phyloP scores from a whole-genome alignment of 139 green algal species.

The Yamagishiella unicocca region DNA sequence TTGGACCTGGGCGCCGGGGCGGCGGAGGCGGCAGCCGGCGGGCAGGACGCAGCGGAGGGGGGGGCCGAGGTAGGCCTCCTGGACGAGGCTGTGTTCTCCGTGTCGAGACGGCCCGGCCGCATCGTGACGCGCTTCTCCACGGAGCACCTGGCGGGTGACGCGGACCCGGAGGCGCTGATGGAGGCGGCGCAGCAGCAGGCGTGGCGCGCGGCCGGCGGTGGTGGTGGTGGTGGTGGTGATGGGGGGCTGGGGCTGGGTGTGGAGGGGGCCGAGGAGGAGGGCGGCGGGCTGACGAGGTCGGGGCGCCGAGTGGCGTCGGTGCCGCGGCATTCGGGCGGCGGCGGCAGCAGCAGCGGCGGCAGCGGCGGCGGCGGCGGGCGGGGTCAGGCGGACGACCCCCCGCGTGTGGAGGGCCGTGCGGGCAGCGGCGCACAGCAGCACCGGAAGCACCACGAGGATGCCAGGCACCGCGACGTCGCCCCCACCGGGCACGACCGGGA shows the following conservation, averaged over 20 bases:
- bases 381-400: no score
- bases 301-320: no score
- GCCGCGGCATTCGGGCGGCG: no score
- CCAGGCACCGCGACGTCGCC: no score
- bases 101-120: conserved; percentile 54
- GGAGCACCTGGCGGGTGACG: conserved; percentile 33
- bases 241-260: background rate
- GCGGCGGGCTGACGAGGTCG: no score
- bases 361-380: background rate
- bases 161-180: conserved; percentile 23
- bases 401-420: no score
- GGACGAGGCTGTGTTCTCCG: conserved; percentile 3
- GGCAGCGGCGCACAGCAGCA: no score
- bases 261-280: no score
- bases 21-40: background rate
- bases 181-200: background rate
- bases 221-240: background rate
- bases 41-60: background rate
- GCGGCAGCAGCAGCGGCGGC: no score
- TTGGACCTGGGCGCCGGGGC: conserved; percentile 2
- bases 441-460: no score
- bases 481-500: no score
- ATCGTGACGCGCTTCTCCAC: conserved; percentile 57
- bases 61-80: background rate
- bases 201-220: background rate